Percentiles rank a stretch among this genome's conserved stretches.
These are phyloP conservation scores for Camillea tinctor DNA, from an alignment of 2,329 filamentous ascomycete species.

Conservation along the genomic window DNA sequence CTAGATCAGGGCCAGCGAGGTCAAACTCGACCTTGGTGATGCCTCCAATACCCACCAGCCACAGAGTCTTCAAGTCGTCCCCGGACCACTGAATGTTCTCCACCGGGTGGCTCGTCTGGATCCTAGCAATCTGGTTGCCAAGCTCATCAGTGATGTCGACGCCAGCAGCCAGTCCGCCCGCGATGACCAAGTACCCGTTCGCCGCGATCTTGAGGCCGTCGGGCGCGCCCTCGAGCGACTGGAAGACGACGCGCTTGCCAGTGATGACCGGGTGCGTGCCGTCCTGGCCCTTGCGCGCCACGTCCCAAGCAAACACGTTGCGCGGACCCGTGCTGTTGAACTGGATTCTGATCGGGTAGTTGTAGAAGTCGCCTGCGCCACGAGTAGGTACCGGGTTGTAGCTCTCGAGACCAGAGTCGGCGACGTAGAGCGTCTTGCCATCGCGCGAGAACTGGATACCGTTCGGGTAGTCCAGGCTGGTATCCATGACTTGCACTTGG, in stretches of 20 bases:
- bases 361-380: conserved; percentile 20
- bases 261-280: conserved; percentile 31
- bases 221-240: conserved; percentile 37
- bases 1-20: conserved; percentile 6
- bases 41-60: conserved; percentile 5
- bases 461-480: conserved; percentile 40
- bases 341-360: conserved; percentile 8
- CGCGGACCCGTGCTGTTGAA: conserved; percentile 17
- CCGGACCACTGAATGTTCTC: conserved; percentile 45
- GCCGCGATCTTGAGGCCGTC: conserved; percentile 42
- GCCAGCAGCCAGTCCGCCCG: conserved; percentile 29
- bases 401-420: conserved; percentile 36
- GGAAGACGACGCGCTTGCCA: conserved; percentile 40
- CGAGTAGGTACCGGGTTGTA: conserved; percentile 22
- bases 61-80: conserved; percentile 21
- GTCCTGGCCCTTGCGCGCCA: conserved; percentile 11
- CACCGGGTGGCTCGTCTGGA: conserved; percentile 43
- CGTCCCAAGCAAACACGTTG: conserved; percentile 40
- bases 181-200: conserved; percentile 39
- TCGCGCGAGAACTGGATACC: conserved; percentile 42
- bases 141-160: conserved; percentile 39
- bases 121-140: conserved; percentile 37
- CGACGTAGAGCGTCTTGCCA: conserved; percentile 38
- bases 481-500: conserved; percentile 36
- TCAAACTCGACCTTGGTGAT: conserved; percentile 7